Evolutionary conservation across 306 rosid genomes (phyloP).

Genomic region (Malus sieversii): DNA sequence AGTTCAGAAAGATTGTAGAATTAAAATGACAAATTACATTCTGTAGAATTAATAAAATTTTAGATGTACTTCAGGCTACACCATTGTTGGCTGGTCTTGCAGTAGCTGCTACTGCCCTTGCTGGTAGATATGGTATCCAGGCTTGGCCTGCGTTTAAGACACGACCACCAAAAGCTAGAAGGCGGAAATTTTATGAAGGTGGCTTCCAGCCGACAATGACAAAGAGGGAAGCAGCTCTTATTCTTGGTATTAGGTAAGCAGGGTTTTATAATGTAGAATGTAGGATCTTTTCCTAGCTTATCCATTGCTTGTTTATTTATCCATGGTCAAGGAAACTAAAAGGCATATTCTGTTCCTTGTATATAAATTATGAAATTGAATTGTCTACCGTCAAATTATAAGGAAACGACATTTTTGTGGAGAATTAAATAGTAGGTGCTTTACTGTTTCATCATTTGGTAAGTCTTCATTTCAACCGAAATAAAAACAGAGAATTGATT

Average conservation of each 20-base stretch:
- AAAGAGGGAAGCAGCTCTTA: constrained; percentile 64
- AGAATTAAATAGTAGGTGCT: background rate
- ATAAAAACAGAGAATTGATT: background rate
- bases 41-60: constrained; percentile 10
- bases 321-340: background rate
- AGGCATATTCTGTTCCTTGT: background rate
- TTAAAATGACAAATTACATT: background rate
- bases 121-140: constrained; percentile 57
- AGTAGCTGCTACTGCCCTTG: constrained; percentile 64
- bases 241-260: constrained; percentile 64
- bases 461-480: background rate
- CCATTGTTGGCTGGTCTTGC: constrained; percentile 70
- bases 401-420: background rate
- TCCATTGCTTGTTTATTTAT: background rate
- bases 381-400: background rate
- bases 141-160: constrained; percentile 73
- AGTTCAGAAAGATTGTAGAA: background rate
- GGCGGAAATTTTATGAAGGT: constrained; percentile 58
- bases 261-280: background rate
- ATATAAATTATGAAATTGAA: background rate
- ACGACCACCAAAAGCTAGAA: constrained; percentile 39
- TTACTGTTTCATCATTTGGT: background rate
- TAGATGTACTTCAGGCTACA: constrained; percentile 45
- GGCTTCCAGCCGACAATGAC: constrained; percentile 71
- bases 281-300: background rate